phyloP scores from a whole-genome alignment of 768 basidiomycete genomes.

The Clitopilus passeckerianus region DNA sequence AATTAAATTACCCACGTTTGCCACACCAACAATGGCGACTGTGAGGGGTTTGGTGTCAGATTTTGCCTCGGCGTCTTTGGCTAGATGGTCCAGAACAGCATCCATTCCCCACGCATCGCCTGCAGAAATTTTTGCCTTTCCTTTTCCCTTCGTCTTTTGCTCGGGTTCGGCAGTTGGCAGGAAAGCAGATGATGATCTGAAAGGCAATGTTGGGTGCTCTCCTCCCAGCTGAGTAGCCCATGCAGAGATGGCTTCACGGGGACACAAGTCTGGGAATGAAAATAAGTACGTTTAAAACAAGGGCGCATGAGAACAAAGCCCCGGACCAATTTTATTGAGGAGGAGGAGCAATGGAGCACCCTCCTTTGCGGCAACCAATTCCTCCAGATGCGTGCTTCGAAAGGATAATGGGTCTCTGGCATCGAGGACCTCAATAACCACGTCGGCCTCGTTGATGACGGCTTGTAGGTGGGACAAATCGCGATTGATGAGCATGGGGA shows the following conservation, averaged over 20 bases:
- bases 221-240: constrained; percentile 65
- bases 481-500: constrained; percentile 58
- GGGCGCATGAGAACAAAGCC: not conserved
- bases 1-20: constrained; percentile 54
- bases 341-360: constrained; percentile 58
- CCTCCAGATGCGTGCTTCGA: constrained; percentile 62
- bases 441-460: constrained; percentile 74
- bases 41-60: constrained; percentile 44
- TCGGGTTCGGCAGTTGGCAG: constrained; percentile 35
- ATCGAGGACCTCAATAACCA: constrained; percentile 77
- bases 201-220: constrained; percentile 61
- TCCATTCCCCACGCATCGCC: constrained; percentile 63
- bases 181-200: constrained; percentile 69
- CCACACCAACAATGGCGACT: constrained; percentile 79
- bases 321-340: constrained; percentile 84
- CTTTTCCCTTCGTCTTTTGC: constrained; percentile 36
- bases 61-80: constrained; percentile 42
- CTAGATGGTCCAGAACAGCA: constrained; percentile 43
- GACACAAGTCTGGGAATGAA: constrained; percentile 59
- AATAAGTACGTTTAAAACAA: not conserved
- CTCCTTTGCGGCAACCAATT: constrained; percentile 32
- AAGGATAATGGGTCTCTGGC: constrained; percentile 76
- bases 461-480: constrained; percentile 57
- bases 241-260: constrained; percentile 64
- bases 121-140: constrained; percentile 30